phyloP scores from a whole-genome alignment of 1,139 yeast genomes.

The Suhomyces wounanorum region DNA sequence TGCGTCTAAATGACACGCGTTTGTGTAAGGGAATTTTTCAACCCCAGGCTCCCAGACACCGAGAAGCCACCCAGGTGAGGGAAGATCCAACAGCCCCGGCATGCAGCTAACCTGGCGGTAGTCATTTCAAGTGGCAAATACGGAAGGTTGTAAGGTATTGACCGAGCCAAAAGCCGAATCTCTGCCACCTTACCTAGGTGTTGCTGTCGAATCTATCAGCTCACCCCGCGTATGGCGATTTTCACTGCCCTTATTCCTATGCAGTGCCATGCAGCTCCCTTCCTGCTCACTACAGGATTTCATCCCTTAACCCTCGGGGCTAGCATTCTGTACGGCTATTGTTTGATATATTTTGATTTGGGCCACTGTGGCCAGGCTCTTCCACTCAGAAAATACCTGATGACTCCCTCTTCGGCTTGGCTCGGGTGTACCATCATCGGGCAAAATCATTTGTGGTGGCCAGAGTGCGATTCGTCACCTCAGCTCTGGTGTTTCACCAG shows the following conservation, averaged over 20 bases:
- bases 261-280: slow-evolving; percentile 2
- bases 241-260: not conserved
- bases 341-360: not conserved
- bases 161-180: not conserved
- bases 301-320: not conserved
- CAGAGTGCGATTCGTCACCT: not conserved
- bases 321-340: slow-evolving; percentile 1
- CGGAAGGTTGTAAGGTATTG: not conserved
- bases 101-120: not conserved
- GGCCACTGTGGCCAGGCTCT: slow-evolving; percentile 1
- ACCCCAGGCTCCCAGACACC: not conserved
- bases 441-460: not conserved
- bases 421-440: not conserved
- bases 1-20: slow-evolving; percentile 15
- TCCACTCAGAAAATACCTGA: not conserved
- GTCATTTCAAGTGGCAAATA: not conserved
- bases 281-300: not conserved
- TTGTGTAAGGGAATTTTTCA: slow-evolving; percentile 4
- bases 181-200: not conserved
- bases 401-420: not conserved
- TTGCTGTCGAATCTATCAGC: not conserved
- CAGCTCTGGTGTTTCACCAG: not conserved
- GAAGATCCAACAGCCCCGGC: not conserved
- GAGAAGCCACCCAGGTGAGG: not conserved
- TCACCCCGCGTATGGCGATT: not conserved